Evolutionary conservation across 805 yeast species (phyloP), one percentile per base, ranked within the genome.

Genomic region (Candida ortonii): DNA sequence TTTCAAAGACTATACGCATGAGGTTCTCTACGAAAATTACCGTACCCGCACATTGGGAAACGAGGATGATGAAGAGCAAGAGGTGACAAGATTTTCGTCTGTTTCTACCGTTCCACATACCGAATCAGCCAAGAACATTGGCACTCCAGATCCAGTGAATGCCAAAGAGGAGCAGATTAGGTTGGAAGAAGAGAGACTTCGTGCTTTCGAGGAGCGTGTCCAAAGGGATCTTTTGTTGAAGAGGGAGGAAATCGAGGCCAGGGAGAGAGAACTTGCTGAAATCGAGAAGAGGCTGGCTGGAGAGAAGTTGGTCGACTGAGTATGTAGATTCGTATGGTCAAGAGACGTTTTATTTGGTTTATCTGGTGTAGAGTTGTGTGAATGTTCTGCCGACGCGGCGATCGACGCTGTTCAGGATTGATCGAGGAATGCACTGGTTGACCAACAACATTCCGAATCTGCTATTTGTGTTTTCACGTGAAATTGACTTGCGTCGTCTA

Each of bases 1-100:
- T 55, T 77, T 88, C 61, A 86, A 86, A 63, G 96, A 88, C 51
- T 71, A 76, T 52, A 88, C 97, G 6, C 94, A 84, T 57, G 95
- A 87, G 57, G 73, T 80, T 25, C 66, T 88, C 44, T 88, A 88
- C 60, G 97, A 88, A 61, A 80, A 79, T 34, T 88, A 88, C 63
- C 80, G 97, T 71, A 84, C 96, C 7, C 87, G 80, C 33, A 47
- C 52, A 9, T 38, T 47, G 16, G 52, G 40, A 16, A 49, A 45
- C 16, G 50, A 43, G 22, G 47, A 41, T 20, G 44, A 31, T n/a
- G 26, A 30, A 24, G 37, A 39, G 22, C 38, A 34, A 12, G 25
- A 16, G 22, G 36, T 28, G 24, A 32, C 41, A 23, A 28, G 43
- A 31, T 41, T 37, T 30, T 31, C 47, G 18, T 44, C 48, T 18